Percentiles rank a stretch among this genome's conserved stretches.
phyloP scores from a whole-genome alignment of 768 basidiomycete genomes.

The Daedaleopsis nitida region DNA sequence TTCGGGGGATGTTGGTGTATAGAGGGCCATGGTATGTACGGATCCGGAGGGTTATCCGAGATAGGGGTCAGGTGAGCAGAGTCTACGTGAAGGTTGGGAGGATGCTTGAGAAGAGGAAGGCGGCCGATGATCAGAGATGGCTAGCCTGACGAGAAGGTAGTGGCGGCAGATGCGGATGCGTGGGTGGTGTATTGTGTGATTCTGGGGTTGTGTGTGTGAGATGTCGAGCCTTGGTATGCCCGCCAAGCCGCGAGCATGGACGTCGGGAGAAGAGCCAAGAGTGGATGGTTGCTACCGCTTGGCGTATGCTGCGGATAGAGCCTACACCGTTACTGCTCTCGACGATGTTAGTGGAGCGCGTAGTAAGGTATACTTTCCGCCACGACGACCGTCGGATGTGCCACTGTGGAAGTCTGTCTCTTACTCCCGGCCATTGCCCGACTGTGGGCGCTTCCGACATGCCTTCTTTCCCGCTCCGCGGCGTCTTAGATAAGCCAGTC shows the following conservation, averaged over 20 bases:
- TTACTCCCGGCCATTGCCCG: neutral
- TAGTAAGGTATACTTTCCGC: no score
- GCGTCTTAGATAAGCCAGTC: conserved; percentile 17
- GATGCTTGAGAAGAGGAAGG: conserved; percentile 1
- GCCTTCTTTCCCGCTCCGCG: neutral
- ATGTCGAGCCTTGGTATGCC: neutral
- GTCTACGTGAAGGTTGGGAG: neutral
- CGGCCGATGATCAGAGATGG: conserved; percentile 3
- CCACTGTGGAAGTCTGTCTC: neutral
- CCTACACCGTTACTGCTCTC: no score
- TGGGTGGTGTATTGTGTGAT: neutral
- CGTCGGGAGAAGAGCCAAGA: neutral
- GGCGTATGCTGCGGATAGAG: no score
- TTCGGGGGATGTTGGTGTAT: conserved; percentile 43
- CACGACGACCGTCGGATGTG: neutral
- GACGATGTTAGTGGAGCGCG: no score
- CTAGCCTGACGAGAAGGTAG: neutral
- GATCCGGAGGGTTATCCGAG: neutral
- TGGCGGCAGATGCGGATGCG: neutral
- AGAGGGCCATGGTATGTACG: conserved; percentile 35
- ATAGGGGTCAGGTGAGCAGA: conserved; percentile 5
- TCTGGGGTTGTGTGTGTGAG: no score
- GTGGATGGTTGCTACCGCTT: neutral
- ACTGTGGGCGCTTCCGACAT: neutral
- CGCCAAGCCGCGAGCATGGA: neutral